These are phyloP conservation scores for Daldinia caldariorum DNA, from an alignment of 495 filamentous ascomycete genomes.

Conservation along the genomic window DNA sequence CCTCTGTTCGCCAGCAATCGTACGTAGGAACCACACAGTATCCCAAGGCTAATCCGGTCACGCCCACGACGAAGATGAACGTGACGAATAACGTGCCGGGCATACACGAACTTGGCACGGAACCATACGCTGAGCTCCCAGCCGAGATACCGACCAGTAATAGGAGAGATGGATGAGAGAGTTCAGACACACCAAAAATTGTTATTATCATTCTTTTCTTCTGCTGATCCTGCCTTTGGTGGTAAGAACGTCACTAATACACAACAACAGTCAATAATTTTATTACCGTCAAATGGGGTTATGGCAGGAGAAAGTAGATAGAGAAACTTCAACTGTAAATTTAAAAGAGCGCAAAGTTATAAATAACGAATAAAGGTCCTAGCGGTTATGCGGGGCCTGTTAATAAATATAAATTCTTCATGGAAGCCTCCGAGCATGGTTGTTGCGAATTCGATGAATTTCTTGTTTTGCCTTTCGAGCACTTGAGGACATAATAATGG, in stretches of 20 bases:
- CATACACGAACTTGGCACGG: neutral
- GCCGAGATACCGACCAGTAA: neutral
- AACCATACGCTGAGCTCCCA: neutral
- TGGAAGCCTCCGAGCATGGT: neutral
- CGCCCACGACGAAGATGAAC: neutral
- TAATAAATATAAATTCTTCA: neutral
- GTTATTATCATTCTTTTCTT: neutral
- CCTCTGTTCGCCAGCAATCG: neutral
- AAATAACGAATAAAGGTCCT: neutral
- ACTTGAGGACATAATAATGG: no score
- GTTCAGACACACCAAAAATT: no score
- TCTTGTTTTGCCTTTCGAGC: neutral
- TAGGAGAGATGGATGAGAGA: conserved; percentile 1
- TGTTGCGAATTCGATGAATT: neutral
- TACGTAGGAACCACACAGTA: neutral
- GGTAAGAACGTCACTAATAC: neutral
- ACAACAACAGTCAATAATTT: neutral
- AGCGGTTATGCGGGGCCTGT: neutral
- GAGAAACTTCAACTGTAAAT: neutral
- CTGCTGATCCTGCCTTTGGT: neutral
- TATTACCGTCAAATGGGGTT: neutral
- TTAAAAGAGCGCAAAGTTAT: neutral
- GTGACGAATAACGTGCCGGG: neutral
- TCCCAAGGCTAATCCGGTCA: neutral
- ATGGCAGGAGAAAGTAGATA: neutral